Percentiles rank a stretch among this genome's conserved stretches.
Conservation (phyloP, 805 yeast species). For the Candida railenensis region DNA sequence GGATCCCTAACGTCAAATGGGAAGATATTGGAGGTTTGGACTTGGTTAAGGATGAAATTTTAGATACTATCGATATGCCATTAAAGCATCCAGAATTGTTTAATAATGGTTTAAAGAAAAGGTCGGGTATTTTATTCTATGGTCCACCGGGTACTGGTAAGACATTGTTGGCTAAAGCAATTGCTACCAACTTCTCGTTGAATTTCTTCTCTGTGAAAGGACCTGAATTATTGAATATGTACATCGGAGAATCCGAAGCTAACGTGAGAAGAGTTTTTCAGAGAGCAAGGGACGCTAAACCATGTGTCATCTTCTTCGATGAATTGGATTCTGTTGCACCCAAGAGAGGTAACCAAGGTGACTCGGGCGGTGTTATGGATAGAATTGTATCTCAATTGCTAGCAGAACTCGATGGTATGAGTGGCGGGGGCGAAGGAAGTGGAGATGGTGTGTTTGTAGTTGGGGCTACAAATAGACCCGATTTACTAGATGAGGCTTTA, state of each 20-base stretch:
- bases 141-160: conserved; percentile 99
- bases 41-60: conserved; percentile 82
- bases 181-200: conserved; percentile 91
- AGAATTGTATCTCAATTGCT: conserved; percentile 92
- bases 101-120: conserved; percentile 82
- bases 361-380: conserved; percentile 99
- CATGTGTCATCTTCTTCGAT: conserved; percentile 96
- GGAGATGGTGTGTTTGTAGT: conserved; percentile 91
- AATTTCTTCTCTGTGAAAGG: conserved; percentile 97
- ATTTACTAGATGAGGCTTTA: conserved; percentile 88
- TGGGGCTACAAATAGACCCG: conserved; percentile 99
- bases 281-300: conserved; percentile 92
- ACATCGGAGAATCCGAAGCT: conserved; percentile 98
- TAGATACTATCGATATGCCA: conserved; percentile 96
- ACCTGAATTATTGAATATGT: conserved; percentile 95
- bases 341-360: conserved; percentile 97
- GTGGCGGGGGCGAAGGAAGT: conserved; percentile 53
- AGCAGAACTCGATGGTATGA: conserved; percentile 97
- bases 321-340: conserved; percentile 98
- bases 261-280: conserved; percentile 94
- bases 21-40: conserved; percentile 97
- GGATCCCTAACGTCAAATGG: conserved; percentile 94
- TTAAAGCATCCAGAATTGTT: conserved; percentile 89
- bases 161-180: conserved; percentile 92
- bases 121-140: conserved; percentile 91